Conservation (phyloP, 2,329 filamentous ascomycete genomes). For the Monascus ruber region DNA sequence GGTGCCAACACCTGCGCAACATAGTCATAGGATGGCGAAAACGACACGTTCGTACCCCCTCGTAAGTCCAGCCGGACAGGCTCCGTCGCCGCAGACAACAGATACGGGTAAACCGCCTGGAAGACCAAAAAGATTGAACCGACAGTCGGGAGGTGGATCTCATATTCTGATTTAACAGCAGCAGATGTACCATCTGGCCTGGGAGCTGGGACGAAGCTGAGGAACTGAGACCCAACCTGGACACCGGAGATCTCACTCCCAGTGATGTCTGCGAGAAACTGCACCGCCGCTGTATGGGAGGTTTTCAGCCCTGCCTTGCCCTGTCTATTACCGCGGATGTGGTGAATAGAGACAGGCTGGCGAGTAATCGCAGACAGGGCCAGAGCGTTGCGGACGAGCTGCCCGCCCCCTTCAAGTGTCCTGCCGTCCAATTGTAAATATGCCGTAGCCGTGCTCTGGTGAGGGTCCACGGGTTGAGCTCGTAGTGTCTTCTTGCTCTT, state of each 20-base stretch:
- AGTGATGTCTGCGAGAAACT: constrained; percentile 41
- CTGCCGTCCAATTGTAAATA: constrained; percentile 38
- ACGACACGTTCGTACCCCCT: constrained; percentile 49
- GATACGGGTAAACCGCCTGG: constrained; percentile 48
- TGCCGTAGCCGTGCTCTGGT: too few species aligned
- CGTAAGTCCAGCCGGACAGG: constrained; percentile 35
- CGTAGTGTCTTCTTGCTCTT: too few species aligned
- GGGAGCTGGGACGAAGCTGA: constrained; percentile 17
- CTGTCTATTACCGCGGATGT: constrained; percentile 42
- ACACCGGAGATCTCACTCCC: constrained; percentile 29
- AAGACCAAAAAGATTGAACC: constrained; percentile 46
- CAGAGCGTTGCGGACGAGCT: constrained; percentile 47
- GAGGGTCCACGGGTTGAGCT: too few species aligned
- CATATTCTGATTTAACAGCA: constrained; percentile 21
- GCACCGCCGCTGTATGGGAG: constrained; percentile 46
- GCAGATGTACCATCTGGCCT: too few species aligned
- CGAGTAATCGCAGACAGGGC: constrained; percentile 43
- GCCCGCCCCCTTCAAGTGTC: constrained; percentile 51
- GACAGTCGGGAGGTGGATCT: constrained; percentile 36
- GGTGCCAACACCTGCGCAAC: constrained; percentile 45
- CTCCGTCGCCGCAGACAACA: constrained; percentile 34
- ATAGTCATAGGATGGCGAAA: constrained; percentile 47
- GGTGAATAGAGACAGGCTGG: constrained; percentile 38
- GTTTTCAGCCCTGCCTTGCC: constrained; percentile 45
- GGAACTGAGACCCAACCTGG: constrained; percentile 22